Percentiles rank a stretch among this genome's conserved stretches.
These are phyloP conservation scores for Ceratobasidium sp. DNA, from an alignment of 1,284 basidiomycete species.

Conservation along the genomic window DNA sequence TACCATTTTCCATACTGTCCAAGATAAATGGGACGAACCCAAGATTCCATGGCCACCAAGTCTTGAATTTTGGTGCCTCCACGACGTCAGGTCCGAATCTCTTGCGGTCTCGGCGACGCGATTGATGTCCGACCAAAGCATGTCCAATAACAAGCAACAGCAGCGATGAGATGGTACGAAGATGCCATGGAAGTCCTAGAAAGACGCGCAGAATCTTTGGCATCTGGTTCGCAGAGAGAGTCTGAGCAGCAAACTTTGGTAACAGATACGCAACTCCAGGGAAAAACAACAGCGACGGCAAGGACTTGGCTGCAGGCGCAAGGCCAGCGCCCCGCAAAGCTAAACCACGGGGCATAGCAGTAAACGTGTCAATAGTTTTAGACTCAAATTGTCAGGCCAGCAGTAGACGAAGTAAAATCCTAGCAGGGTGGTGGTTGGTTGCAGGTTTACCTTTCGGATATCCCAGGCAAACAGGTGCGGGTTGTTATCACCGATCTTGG, in stretches of 20 bases:
- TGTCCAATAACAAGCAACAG: neutral
- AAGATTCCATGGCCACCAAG: conserved; percentile 19
- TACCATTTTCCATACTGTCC: conserved; percentile 20
- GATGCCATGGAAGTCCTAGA: conserved; percentile 8
- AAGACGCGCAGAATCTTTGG: conserved; percentile 3
- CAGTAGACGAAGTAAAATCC: too few relatives aligned
- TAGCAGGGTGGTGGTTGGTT: too few relatives aligned
- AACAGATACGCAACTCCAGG: neutral
- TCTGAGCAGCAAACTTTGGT: neutral
- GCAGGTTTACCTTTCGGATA: too few relatives aligned
- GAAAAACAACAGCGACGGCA: conserved; percentile 14
- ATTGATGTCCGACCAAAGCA: neutral
- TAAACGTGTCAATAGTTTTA: neutral
- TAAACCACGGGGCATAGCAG: neutral
- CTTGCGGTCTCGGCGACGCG: conserved; percentile 7
- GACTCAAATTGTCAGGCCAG: too few relatives aligned
- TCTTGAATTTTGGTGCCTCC: conserved; percentile 3
- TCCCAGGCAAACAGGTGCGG: too few relatives aligned
- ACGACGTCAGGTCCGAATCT: conserved; percentile 13
- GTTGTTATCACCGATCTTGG: too few relatives aligned
- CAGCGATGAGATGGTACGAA: neutral
- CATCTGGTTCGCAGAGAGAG: neutral
- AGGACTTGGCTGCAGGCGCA: neutral
- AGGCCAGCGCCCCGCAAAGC: conserved; percentile 7
- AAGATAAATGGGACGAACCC: conserved; percentile 16